Evolutionary conservation across 495 filamentous ascomycete genomes (phyloP).

Genomic region (Xylaria palmicola): DNA sequence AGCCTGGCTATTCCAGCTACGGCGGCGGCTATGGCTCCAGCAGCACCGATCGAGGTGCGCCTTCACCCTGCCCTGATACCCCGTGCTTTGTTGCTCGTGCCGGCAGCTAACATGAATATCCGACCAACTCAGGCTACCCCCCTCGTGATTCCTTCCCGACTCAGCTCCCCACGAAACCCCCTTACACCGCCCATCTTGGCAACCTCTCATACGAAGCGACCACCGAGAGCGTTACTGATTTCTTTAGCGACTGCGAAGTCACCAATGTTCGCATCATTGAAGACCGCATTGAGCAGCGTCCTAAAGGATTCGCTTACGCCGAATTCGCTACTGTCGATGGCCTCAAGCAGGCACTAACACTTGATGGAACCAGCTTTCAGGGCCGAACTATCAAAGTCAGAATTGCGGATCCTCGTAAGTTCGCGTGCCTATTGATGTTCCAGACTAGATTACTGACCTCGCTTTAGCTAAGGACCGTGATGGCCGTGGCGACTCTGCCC

Average conservation of each 20-base stretch:
- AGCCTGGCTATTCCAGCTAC: slow-evolving; percentile 33
- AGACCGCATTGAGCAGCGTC: slow-evolving; percentile 84
- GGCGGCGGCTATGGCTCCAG: slow-evolving; percentile 18
- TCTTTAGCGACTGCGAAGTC: slow-evolving; percentile 80
- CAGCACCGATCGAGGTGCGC: slow-evolving; percentile 37
- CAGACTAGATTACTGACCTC: slow-evolving; percentile 29
- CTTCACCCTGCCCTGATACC: neutral
- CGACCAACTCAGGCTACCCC: slow-evolving; percentile 52
- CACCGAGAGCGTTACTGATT: slow-evolving; percentile 71
- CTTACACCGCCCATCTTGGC: slow-evolving; percentile 92
- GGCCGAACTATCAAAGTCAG: slow-evolving; percentile 84
- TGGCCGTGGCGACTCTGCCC: slow-evolving; percentile 50
- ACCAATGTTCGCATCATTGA: slow-evolving; percentile 92
- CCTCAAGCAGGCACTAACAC: slow-evolving; percentile 83
- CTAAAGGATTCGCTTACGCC: slow-evolving; percentile 97
- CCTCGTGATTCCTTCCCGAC: slow-evolving; percentile 73
- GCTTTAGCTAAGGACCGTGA: slow-evolving; percentile 66
- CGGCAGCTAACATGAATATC: neutral
- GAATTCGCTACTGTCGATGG: slow-evolving; percentile 89
- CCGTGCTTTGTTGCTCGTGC: neutral
- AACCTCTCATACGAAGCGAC: slow-evolving; percentile 95
- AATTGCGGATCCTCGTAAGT: slow-evolving; percentile 50
- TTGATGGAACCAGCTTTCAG: slow-evolving; percentile 75
- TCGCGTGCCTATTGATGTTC: neutral
- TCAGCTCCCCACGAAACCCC: slow-evolving; percentile 80